Conservation (phyloP, 495 filamentous ascomycete species). For the Trichocladium uniseriatum region DNA sequence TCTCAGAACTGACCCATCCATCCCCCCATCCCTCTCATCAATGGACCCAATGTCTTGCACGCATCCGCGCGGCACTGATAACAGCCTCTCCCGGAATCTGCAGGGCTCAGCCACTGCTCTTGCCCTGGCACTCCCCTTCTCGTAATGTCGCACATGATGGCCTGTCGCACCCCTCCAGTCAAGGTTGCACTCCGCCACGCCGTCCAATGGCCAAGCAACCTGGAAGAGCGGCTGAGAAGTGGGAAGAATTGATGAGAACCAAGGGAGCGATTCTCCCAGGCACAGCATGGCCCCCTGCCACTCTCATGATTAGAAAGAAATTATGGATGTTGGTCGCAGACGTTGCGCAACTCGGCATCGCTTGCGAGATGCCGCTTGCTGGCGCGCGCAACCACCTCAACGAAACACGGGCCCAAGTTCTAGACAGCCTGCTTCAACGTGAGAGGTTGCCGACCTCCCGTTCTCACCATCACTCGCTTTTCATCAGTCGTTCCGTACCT, state of each 20-base stretch:
- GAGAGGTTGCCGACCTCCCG: no score
- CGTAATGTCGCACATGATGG: background rate
- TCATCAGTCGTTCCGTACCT: no score
- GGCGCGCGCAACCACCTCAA: no score
- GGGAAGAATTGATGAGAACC: no score
- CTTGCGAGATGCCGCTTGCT: no score
- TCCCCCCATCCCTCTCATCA: background rate
- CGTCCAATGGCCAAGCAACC: background rate
- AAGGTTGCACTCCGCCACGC: background rate
- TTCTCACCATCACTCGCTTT: no score
- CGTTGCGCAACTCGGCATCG: no score
- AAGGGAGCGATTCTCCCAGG: background rate
- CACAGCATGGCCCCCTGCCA: background rate
- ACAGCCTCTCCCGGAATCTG: background rate
- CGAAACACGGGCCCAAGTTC: no score
- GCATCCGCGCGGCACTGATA: background rate
- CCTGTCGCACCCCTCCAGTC: background rate
- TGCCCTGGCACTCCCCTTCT: background rate
- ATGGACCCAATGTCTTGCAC: background rate
- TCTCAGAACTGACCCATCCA: no score
- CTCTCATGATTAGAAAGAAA: no score
- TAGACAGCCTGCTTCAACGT: no score
- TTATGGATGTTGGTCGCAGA: no score
- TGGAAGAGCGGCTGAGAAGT: background rate
- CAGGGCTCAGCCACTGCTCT: constrained; percentile 1